Evolutionary conservation across 2,329 filamentous ascomycete species (phyloP), one percentile per base, ranked within the genome.

Genomic region (Tothia fuscella): DNA sequence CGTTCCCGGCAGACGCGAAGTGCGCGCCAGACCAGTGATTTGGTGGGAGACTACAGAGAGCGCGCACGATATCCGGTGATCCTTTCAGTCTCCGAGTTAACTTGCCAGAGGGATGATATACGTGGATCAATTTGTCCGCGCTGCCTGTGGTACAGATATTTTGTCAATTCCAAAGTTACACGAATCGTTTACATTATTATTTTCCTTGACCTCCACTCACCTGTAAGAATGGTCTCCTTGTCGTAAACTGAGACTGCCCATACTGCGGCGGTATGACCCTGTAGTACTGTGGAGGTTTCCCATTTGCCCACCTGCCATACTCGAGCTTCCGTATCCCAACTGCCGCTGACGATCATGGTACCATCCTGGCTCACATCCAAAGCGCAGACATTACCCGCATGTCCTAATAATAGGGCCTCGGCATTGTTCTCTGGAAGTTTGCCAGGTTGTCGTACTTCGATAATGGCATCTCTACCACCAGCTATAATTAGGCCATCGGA

Each of bases 1-100:
- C 91, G 54, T 96, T 98, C 51, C 86, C 85, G 13, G 91, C 88
- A 32, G 88, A 93, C 34, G 88, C 91, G 57, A 98, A 88, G n/a
- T 93, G 80, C 14, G 87, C 89, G 10, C 84, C 83, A 17, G 80
- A 88, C 13, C 80, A 71, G 56, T 94, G 84, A 20, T 75, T 75
- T 19, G 68, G 58, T 1, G 85, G 80, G n/a, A 96, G 67, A 51
- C 77, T 79, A 61, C 83, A 89, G 7, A 98, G 70, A n/a, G 88
- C 87, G 46, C 91, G 78, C 40, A 96, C 82, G 26, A 93, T 81
- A 51, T 93, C 85, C 20, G 78, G 76, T 34, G 84, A 85, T 41
- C 81, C 78, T 50, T 78, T 70, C 45, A 82, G 73, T 2, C 72
- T 73, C 35, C 72, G 71, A 33, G 80, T 59, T 6, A 88, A 69